Conservation (phyloP, 768 basidiomycete species). For the Lactarius hatsudake region DNA sequence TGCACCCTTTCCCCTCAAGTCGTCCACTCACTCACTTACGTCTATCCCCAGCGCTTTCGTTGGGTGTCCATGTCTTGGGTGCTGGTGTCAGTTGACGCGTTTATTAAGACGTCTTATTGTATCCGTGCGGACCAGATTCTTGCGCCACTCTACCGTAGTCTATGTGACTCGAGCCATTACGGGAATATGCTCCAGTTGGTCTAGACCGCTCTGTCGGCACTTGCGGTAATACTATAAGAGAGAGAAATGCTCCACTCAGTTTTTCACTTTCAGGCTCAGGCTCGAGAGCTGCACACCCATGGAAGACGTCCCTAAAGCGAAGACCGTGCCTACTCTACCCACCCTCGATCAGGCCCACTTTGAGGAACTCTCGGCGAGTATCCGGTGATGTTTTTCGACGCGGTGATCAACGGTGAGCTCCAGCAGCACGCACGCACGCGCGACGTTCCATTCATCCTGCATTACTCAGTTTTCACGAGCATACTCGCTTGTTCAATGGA, state of each 20-base stretch:
- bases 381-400: constrained; percentile 25
- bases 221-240: constrained; percentile 11
- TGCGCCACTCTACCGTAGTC: too few relatives aligned
- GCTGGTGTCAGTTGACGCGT: neutral
- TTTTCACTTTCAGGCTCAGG: neutral
- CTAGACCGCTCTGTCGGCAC: constrained; percentile 15
- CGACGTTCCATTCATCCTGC: neutral
- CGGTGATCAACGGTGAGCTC: constrained; percentile 21
- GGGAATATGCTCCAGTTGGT: neutral
- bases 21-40: constrained; percentile 8
- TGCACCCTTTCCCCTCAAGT: neutral
- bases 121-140: too few relatives aligned
- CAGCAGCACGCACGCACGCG: too few relatives aligned
- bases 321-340: neutral
- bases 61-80: neutral
- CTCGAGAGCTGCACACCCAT: constrained; percentile 1
- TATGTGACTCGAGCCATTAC: constrained; percentile 4
- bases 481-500: constrained; percentile 62
- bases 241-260: neutral
- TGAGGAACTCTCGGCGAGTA: constrained; percentile 19
- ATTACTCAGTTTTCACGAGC: constrained; percentile 21
- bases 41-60: neutral
- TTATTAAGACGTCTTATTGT: constrained; percentile 1
- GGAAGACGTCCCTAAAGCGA: neutral
- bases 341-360: constrained; percentile 18